Evolutionary conservation across 768 basidiomycete genomes (phyloP), one percentile per base, ranked within the genome.

Genomic region (Russula compacta): DNA sequence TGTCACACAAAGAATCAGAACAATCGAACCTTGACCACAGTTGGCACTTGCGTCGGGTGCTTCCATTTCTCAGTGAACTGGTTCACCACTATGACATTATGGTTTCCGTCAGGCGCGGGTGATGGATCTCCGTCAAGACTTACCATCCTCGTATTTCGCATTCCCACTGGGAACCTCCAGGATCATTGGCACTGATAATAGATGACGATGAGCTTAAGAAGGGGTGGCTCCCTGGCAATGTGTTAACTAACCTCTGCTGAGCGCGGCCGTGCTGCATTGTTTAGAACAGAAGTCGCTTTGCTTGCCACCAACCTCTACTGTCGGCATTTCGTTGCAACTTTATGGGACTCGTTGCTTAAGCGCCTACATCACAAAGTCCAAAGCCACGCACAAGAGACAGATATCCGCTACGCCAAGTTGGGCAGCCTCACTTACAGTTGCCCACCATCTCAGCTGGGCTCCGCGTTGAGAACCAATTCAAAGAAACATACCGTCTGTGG

Each of bases 211-310:
- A 29, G 24, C 47, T 29, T 4, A 29, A 44, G 46, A 29, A 21
- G 19, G 3, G 15, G 35, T 21, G 33, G 4, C n/a, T 38, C 10
- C 32, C 8, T 9, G 7, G 6, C n/a, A 60, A 15, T 50, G 42
- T 19, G 7, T 3, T 15, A 3, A 57, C 69, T 66, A 43, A 59
- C 56, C 33, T 32, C 38, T 51, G 17, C 40, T 52, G 17, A 67
- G 49, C 2, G 62, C 64, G 21, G 54, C 43, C 10, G 55, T 42
- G 15, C 60, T 58, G 43, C 69, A 70, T 10, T 12, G 56, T 40
- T 47, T 63, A 6, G 69, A 70, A 42, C 69, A 70, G 38, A 70
- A 70, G 40, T 70, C 69, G 42, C 66, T 68, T 43, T 51, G 40
- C 17, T 60, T 62, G 15, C 62, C 63, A 17, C 67, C 63, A 15